A percentile compares a stretch with the other conserved stretches of the same genome.
These are phyloP conservation scores for Jacaranda mimosifolia DNA, from an alignment of 257 asterid species.

Conservation along the genomic window DNA sequence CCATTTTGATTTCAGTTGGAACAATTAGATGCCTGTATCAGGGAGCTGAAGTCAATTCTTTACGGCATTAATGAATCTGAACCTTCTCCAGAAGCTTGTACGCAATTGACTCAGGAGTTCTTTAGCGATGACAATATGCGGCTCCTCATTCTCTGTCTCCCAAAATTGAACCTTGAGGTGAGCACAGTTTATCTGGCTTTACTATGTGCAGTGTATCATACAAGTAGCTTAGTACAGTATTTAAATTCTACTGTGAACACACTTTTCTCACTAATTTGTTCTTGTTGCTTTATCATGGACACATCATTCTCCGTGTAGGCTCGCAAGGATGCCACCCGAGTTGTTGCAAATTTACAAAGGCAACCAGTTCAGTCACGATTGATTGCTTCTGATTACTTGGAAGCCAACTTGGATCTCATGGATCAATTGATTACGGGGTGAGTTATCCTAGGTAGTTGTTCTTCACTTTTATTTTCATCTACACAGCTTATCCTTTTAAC, in stretches of 20 bases:
- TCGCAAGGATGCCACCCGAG: constrained; percentile 87
- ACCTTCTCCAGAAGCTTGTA: constrained; percentile 79
- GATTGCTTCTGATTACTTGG: constrained; percentile 87
- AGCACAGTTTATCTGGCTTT: background rate
- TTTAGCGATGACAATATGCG: constrained; percentile 70
- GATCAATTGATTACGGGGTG: constrained; percentile 78
- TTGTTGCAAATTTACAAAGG: constrained; percentile 91
- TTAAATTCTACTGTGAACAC: background rate
- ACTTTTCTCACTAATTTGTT: constrained; percentile 9
- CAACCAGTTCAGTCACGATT: constrained; percentile 71
- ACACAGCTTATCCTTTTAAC: background rate
- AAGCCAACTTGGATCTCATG: constrained; percentile 78
- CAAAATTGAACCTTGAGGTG: constrained; percentile 83
- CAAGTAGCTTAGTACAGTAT: background rate
- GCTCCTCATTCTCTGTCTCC: constrained; percentile 73
- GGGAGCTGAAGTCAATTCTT: constrained; percentile 74
- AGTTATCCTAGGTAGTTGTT: constrained; percentile 39
- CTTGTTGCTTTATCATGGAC: constrained; percentile 23
- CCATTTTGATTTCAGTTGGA: constrained; percentile 62
- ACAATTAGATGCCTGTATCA: constrained; percentile 56
- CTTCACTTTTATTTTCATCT: background rate
- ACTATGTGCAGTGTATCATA: background rate
- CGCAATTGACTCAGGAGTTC: constrained; percentile 77
- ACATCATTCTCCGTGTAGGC: constrained; percentile 52
- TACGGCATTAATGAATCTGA: constrained; percentile 78